Percentiles rank a stretch among this genome's conserved stretches.
Evolutionary conservation across 768 basidiomycete species (phyloP).

Genomic region (Hydnomerulius pinastri): DNA sequence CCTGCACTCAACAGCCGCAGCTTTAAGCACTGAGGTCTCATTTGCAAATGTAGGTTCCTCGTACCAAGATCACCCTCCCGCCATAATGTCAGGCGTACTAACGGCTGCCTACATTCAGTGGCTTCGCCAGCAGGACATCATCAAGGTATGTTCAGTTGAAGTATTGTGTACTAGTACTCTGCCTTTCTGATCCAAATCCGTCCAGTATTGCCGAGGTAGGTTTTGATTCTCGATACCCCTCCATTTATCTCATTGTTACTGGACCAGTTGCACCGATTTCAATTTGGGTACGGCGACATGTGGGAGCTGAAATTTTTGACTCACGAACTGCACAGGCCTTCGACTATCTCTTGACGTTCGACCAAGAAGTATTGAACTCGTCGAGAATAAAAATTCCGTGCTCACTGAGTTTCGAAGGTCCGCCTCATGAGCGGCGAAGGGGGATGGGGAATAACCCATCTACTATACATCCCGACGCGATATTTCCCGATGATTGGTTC

Average conservation of each 20-base stretch:
- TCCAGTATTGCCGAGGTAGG: conserved; percentile 11
- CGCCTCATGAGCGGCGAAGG: conserved; percentile 4
- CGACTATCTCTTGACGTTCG: conserved; percentile 12
- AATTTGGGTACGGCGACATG: conserved; percentile 4
- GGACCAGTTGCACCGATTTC: conserved; percentile 7
- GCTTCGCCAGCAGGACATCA: conserved; percentile 7
- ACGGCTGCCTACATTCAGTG: conserved; percentile 3
- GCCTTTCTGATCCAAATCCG: not conserved
- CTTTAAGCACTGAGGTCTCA: no score
- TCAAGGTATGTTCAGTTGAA: conserved; percentile 5
- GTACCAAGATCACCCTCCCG: no score
- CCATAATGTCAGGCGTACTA: not conserved
- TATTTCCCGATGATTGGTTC: conserved; percentile 9
- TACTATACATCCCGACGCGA: conserved; percentile 11
- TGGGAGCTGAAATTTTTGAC: not conserved
- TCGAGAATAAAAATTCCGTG: not conserved
- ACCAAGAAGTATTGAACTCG: conserved; percentile 1
- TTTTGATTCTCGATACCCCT: not conserved
- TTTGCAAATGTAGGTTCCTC: no score
- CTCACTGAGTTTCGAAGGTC: not conserved
- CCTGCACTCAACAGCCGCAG: no score
- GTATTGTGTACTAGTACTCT: not conserved
- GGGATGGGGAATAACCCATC: not conserved
- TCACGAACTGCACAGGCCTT: not conserved
- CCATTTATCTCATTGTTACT: not conserved